A percentile compares a stretch with the other conserved stretches of the same genome.
Evolutionary conservation across 2,329 filamentous ascomycete genomes (phyloP).

Genomic region (Fusarium vanettenii): DNA sequence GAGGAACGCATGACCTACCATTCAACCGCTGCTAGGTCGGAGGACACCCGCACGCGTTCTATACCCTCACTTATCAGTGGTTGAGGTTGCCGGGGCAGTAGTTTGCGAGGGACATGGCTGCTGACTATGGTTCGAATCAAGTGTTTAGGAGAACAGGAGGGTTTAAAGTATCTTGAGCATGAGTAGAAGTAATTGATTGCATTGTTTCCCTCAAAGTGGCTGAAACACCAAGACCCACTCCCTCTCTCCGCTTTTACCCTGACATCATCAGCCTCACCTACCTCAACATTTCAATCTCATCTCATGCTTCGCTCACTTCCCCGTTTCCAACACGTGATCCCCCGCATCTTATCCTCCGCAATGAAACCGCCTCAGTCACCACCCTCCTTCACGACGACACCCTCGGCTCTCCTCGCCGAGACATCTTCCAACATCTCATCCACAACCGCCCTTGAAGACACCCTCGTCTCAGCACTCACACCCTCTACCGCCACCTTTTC

Average conservation of each 20-base stretch:
- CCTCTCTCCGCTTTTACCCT: neutral
- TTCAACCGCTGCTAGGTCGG: constrained; percentile 55
- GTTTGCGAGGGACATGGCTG: constrained; percentile 49
- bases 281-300: neutral
- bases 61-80: constrained; percentile 55
- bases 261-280: constrained; percentile 13
- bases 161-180: constrained; percentile 53
- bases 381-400: constrained; percentile 30
- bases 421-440: constrained; percentile 50
- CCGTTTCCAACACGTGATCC: neutral
- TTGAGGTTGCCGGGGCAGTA: constrained; percentile 49
- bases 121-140: constrained; percentile 52
- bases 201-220: too few relatives aligned
- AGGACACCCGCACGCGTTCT: constrained; percentile 61
- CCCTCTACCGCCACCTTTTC: constrained; percentile 36
- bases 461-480: constrained; percentile 29
- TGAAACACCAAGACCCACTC: constrained; percentile 27
- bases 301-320: neutral
- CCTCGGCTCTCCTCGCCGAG: constrained; percentile 25
- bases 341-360: neutral
- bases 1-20: constrained; percentile 57
- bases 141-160: constrained; percentile 55
- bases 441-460: constrained; percentile 35
- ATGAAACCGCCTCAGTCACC: constrained; percentile 41
- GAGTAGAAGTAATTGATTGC: too few relatives aligned